A percentile compares a stretch with the other conserved stretches of the same genome.
Conservation (phyloP, 2,329 filamentous ascomycete genomes). For the Sporothrix brunneoviolacea region DNA sequence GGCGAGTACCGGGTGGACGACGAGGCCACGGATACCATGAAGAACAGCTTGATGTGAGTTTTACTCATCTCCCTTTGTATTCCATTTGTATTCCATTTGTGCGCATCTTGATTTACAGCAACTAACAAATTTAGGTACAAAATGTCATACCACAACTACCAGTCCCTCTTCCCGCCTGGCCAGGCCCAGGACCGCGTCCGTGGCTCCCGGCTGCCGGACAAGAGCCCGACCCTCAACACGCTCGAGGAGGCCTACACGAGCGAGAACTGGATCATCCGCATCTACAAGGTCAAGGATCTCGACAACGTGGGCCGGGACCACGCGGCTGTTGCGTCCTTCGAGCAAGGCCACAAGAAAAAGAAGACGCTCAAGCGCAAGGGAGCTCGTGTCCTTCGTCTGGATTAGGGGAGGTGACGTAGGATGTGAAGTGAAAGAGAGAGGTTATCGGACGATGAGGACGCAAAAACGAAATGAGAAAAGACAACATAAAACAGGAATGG, state of each 20-base stretch:
- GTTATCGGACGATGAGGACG: background rate
- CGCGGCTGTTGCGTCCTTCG: slow-evolving; percentile 59
- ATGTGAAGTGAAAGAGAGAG: too few relatives aligned
- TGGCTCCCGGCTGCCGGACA: slow-evolving; percentile 68
- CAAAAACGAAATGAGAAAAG: background rate
- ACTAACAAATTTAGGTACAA: slow-evolving; percentile 69
- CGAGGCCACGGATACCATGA: slow-evolving; percentile 93
- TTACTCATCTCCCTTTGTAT: background rate
- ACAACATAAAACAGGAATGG: background rate
- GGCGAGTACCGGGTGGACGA: slow-evolving; percentile 94
- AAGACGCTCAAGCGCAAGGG: slow-evolving; percentile 65
- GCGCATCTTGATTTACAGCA: too few relatives aligned
- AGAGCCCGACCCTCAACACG: slow-evolving; percentile 77
- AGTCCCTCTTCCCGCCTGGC: slow-evolving; percentile 81
- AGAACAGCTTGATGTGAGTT: slow-evolving; percentile 95
- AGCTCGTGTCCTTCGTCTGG: slow-evolving; percentile 63
- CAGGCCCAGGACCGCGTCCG: slow-evolving; percentile 89
- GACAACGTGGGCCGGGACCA: slow-evolving; percentile 94
- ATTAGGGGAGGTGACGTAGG: too few relatives aligned
- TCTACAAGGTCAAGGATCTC: slow-evolving; percentile 99
- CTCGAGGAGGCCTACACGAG: slow-evolving; percentile 97
- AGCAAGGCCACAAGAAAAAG: slow-evolving; percentile 79
- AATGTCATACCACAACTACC: slow-evolving; percentile 99
- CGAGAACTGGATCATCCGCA: slow-evolving; percentile 99
- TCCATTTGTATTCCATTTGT: too few relatives aligned